Conservation (phyloP, 176 grass and related monocot genomes). For the Alloteropsis semialata region DNA sequence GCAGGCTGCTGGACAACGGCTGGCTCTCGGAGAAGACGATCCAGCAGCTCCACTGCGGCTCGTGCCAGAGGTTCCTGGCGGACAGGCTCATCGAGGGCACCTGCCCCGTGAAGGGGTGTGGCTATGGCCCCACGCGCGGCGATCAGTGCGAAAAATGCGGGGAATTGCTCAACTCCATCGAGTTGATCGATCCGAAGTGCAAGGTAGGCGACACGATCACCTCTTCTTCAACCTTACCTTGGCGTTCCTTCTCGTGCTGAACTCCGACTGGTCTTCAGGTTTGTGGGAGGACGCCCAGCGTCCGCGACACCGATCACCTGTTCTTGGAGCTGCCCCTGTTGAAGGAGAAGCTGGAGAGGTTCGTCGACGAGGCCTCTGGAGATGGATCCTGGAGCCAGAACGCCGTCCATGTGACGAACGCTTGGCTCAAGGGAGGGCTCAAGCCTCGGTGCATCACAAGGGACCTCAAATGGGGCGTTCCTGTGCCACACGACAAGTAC, state of each 20-base stretch:
- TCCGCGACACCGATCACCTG: conserved; percentile 72
- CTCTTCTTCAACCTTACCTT: not conserved
- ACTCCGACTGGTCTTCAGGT: conserved; percentile 29
- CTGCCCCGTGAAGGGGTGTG: conserved; percentile 60
- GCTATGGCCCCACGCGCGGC: conserved; percentile 60
- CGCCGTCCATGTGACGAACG: conserved; percentile 53
- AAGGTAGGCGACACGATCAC: conserved; percentile 53
- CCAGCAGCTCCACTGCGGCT: conserved; percentile 72
- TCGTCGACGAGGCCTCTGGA: conserved; percentile 48
- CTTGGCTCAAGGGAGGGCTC: conserved; percentile 72
- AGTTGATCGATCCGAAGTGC: conserved; percentile 71
- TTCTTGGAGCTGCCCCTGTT: conserved; percentile 80
- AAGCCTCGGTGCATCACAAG: conserved; percentile 77
- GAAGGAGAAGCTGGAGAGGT: conserved; percentile 62
- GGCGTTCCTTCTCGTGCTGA: not conserved
- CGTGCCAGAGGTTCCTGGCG: conserved; percentile 65
- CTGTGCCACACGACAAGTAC: conserved; percentile 76
- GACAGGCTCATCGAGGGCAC: conserved; percentile 74
- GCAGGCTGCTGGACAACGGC: conserved; percentile 51
- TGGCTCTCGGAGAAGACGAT: conserved; percentile 86
- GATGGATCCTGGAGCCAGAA: conserved; percentile 82
- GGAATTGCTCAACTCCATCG: conserved; percentile 71
- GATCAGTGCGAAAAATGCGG: conserved; percentile 91
- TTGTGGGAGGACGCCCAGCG: conserved; percentile 39
- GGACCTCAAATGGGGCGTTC: conserved; percentile 81